Conservation (phyloP, 495 filamentous ascomycete species). For the Neurospora sp. region DNA sequence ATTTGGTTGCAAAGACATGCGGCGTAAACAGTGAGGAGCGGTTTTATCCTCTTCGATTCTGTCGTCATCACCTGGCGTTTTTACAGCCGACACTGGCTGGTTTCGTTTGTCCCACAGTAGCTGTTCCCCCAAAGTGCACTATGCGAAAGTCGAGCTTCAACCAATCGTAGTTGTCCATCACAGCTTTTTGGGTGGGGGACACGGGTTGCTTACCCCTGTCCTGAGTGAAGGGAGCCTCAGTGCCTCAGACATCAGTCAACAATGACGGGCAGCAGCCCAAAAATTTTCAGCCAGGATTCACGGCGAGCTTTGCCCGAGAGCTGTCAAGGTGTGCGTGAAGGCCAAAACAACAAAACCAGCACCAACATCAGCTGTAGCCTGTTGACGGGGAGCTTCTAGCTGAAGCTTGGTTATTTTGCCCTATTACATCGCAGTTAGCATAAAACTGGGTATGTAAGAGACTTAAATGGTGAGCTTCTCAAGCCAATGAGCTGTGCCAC, state of each 20-base stretch:
- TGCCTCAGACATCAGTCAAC: conserved; percentile 22
- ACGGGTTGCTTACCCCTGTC: not conserved
- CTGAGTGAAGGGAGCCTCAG: conserved; percentile 16
- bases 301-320: not conserved
- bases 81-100: not conserved
- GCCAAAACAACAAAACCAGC: not conserved
- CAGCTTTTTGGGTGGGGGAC: not conserved
- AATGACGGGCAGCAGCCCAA: conserved; percentile 7
- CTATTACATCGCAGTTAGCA: not conserved
- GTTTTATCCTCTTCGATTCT: not conserved
- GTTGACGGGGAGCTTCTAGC: not conserved
- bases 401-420: not conserved
- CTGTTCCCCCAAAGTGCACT: not conserved
- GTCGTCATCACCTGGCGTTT: not conserved
- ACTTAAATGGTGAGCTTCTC: not conserved
- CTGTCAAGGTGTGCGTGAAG: not conserved
- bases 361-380: not conserved
- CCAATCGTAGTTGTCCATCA: not conserved
- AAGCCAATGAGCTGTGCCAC: not conserved
- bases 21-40: not conserved
- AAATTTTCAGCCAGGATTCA: conserved; percentile 16
- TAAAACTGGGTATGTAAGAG: not conserved
- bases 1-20: not conserved
- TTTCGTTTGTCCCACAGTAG: not conserved
- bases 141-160: not conserved